Conservation (phyloP, 2,329 filamentous ascomycete genomes). For the Pseudonectria foliicola region DNA sequence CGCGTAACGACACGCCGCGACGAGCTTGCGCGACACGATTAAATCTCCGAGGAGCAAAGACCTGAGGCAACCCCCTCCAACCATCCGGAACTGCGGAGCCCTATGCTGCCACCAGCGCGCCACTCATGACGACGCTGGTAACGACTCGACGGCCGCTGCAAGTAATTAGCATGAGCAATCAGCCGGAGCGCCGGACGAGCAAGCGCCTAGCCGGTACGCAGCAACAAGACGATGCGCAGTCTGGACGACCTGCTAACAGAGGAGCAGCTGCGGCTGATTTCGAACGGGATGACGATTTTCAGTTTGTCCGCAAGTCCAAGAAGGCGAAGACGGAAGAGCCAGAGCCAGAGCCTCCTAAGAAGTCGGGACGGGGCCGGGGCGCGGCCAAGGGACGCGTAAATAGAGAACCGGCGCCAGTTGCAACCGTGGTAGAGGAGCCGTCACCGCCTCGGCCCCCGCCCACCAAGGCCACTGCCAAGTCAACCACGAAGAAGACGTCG, state of each 20-base stretch:
- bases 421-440: slow-evolving; percentile 17
- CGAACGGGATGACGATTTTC: slow-evolving; percentile 71
- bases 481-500: slow-evolving; percentile 25
- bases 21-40: slow-evolving; percentile 9
- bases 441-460: slow-evolving; percentile 14
- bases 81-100: slow-evolving; percentile 10
- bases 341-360: slow-evolving; percentile 37
- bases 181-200: slow-evolving; percentile 54
- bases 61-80: slow-evolving; percentile 9
- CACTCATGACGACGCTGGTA: slow-evolving; percentile 66
- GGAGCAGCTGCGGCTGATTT: slow-evolving; percentile 39
- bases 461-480: slow-evolving; percentile 10
- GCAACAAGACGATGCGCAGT: slow-evolving; percentile 7
- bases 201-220: slow-evolving; percentile 57
- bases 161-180: slow-evolving; percentile 63
- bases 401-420: slow-evolving; percentile 25
- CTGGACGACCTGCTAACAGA: slow-evolving; percentile 12
- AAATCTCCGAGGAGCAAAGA: slow-evolving; percentile 8
- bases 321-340: slow-evolving; percentile 51
- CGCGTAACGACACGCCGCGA: slow-evolving; percentile 17
- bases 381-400: slow-evolving; percentile 26
- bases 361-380: slow-evolving; percentile 26
- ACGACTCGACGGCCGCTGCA: slow-evolving; percentile 57
- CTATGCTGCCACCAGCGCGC: slow-evolving; percentile 27
- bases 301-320: slow-evolving; percentile 64